Conservation (phyloP, 345 rosid species). For the Gossypium longicalyx region DNA sequence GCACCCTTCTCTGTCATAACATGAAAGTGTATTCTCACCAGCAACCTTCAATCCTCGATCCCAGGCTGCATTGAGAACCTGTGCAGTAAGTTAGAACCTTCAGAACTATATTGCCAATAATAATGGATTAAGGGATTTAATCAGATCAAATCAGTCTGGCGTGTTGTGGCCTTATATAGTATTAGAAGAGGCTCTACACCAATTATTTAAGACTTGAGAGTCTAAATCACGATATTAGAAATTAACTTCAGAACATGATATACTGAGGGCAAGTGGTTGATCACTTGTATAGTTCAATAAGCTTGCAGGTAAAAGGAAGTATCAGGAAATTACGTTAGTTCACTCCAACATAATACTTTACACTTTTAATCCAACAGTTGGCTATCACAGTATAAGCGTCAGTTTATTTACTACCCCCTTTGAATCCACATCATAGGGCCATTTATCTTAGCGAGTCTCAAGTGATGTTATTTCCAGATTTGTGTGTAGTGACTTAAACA, state of each 20-base stretch:
- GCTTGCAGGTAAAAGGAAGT: not conserved
- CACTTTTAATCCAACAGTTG: not conserved
- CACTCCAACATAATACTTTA: not conserved
- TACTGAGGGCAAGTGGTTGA: not conserved
- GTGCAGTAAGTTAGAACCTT: constrained; percentile 17
- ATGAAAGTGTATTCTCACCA: constrained; percentile 66
- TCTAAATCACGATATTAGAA: not conserved
- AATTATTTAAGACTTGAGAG: not conserved
- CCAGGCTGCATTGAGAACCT: constrained; percentile 90
- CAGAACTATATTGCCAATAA: not conserved
- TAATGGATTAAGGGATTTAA: not conserved
- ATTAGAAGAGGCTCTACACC: not conserved
- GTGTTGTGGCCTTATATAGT: not conserved
- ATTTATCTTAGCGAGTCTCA: not conserved
- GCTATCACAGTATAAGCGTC: not conserved
- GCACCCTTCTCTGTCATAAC: constrained; percentile 69
- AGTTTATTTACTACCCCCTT: not conserved
- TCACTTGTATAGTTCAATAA: not conserved
- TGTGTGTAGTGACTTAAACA: not conserved
- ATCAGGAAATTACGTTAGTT: not conserved
- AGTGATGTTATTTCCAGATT: not conserved
- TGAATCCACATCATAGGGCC: not conserved
- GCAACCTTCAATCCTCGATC: constrained; percentile 61
- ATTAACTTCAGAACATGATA: not conserved
- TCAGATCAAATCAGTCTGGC: constrained; percentile 1